Evolutionary conservation across 2,329 filamentous ascomycete genomes (phyloP), one percentile per base, ranked within the genome.

Genomic region (Neofusicoccum sp.): DNA sequence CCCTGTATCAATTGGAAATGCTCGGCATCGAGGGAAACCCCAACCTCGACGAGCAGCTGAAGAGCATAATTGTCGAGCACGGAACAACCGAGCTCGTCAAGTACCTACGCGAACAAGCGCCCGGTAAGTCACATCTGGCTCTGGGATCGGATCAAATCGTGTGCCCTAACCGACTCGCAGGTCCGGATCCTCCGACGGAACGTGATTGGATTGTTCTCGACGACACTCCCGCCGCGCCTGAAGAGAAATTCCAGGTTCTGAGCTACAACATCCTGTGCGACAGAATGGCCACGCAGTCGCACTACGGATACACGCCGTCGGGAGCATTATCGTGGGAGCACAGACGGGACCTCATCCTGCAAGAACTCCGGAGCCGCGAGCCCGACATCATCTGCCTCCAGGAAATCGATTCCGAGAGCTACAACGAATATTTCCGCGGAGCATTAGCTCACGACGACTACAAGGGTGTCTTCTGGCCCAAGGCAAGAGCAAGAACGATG

Each of bases 191-290:
- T 44, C 95, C 93, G 1, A 81, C 83, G 31, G 86, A 89, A 49
- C 87, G 95, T 68, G 86, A 89, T 68, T 88, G 88, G 77, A 85
- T 97, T 62, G 83, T 89, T n/a, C 84, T 98, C 64, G 73, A 82
- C 73, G 88, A 89, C 58, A 70, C 74, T 3, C 66, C 69, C 81
- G 60, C 82, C 78, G 64, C 75, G 36, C 68, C 75, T 45, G 73
- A 79, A 59, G 73, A 97, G 70, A 88, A 86, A 58, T 86, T 98
- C 72, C 91, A 90, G 61, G 88, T 96, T 7, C 82, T 98, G 63
- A 96, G 91, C 24, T 97, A 95, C 87, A 99, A 99, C 73, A 96
- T 93, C 48, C 84, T 99, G 9, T 97, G 93, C 76, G 92, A 97
- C 75, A 91, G 92, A 70, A 96, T 95, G 68, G 93, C 93, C 4